Evolutionary conservation across 2,329 filamentous ascomycete species (phyloP).

Genomic region (Penicillium olsonii): DNA sequence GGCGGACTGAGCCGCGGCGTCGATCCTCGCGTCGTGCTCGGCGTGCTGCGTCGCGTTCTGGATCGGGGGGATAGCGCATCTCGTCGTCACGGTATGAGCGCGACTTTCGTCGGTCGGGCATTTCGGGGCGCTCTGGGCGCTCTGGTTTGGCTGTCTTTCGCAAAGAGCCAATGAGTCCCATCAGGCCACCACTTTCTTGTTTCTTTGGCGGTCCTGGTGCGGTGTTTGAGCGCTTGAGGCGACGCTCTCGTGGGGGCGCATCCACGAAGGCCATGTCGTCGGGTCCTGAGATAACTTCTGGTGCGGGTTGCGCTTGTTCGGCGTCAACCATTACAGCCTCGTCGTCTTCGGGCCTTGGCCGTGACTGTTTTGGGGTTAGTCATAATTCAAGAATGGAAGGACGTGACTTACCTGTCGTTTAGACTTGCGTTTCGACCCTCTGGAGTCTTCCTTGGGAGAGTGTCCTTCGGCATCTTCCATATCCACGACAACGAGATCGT

Average conservation of each 20-base stretch:
- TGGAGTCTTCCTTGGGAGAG: constrained; percentile 35
- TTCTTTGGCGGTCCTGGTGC: constrained; percentile 62
- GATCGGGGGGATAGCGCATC: constrained; percentile 33
- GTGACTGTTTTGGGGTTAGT: constrained; percentile 26
- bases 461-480: constrained; percentile 42
- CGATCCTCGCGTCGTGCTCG: constrained; percentile 39
- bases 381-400: not conserved
- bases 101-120: constrained; percentile 40
- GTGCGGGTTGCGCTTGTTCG: constrained; percentile 47
- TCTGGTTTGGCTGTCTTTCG: constrained; percentile 31
- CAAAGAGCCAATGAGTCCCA: constrained; percentile 62
- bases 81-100: constrained; percentile 41
- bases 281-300: constrained; percentile 48
- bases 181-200: constrained; percentile 54
- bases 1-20: constrained; percentile 41
- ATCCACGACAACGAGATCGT: constrained; percentile 63
- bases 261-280: constrained; percentile 57
- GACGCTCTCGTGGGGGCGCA: constrained; percentile 50
- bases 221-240: constrained; percentile 63
- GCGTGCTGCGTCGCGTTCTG: constrained; percentile 38
- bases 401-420: constrained; percentile 38
- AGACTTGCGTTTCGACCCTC: constrained; percentile 38
- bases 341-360: constrained; percentile 36
- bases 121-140: constrained; percentile 22
- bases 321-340: constrained; percentile 57